Percentiles rank a stretch among this genome's conserved stretches.
Conservation (phyloP, 495 filamentous ascomycete genomes). For the Penicillium egyptiacum region DNA sequence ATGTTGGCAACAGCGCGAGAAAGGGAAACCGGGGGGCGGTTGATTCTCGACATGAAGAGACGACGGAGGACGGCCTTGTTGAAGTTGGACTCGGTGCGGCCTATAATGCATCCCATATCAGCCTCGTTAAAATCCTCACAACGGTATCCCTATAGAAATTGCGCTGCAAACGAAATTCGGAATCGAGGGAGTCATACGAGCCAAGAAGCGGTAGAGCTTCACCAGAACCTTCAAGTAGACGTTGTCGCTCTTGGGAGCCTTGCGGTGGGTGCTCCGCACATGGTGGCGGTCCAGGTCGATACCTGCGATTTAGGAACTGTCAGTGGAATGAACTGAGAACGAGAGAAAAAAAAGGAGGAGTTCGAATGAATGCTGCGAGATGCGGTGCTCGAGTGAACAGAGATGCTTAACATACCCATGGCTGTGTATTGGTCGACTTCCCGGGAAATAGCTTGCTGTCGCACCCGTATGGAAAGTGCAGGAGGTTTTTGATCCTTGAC, state of each 20-base stretch:
- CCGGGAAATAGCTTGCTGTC: slow-evolving; percentile 49
- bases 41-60: slow-evolving; percentile 95
- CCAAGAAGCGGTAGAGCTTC: slow-evolving; percentile 98
- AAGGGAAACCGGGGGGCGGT: slow-evolving; percentile 92
- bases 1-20: slow-evolving; percentile 76
- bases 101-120: slow-evolving; percentile 44
- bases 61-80: slow-evolving; percentile 96
- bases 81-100: slow-evolving; percentile 94
- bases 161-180: slow-evolving; percentile 15
- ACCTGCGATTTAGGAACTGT: slow-evolving; percentile 41
- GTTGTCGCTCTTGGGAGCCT: slow-evolving; percentile 97
- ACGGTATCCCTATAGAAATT: slow-evolving; percentile 8
- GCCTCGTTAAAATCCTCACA: slow-evolving; percentile 15
- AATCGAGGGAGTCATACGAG: slow-evolving; percentile 65
- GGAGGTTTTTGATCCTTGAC: slow-evolving; percentile 46
- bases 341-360: neutral
- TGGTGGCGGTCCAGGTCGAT: slow-evolving; percentile 78
- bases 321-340: slow-evolving; percentile 7
- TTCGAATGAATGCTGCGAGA: neutral
- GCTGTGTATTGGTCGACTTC: slow-evolving; percentile 47
- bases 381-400: neutral
- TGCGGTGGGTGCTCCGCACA: slow-evolving; percentile 82
- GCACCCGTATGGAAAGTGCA: slow-evolving; percentile 46
- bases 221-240: slow-evolving; percentile 95
- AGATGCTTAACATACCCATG: slow-evolving; percentile 46